Evolutionary conservation across 2,329 filamentous ascomycete genomes (phyloP), one percentile per base, ranked within the genome.

Genomic region (Mariannaea sp.): DNA sequence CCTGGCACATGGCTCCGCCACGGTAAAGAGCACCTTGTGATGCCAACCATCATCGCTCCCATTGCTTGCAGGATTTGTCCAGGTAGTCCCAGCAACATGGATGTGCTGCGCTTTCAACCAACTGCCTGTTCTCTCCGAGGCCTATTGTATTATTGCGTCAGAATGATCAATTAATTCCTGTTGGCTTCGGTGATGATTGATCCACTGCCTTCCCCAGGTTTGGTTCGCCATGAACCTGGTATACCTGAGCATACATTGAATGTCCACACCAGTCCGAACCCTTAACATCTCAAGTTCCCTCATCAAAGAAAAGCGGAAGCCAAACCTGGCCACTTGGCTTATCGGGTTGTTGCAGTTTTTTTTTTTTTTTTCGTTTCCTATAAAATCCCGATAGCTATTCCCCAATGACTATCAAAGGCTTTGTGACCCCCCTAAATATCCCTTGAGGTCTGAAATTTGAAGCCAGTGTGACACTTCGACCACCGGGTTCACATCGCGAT

Each of bases 91-190:
- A 64, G 51, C 52, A 59, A 56, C 53, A 65, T 51, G 62, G 64
- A 56, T 65, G 56, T 55, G 47, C 53, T 57, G 52, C 59, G 57
- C 52, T 65, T 61, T 59, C 57, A 59, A 65, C 64, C 57, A 61
- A n/a, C n/a, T n/a, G 60, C 51, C 41, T 58, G 60, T 60, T 49
- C 41, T 41, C 43, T 52, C 53, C 48, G 53, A 39, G 53, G 53
- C 46, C 48, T 45, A 45, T 50, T 53, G 47, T 57, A 55, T 51
- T 29, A 49, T 59, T 50, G 53, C 54, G 49, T 33, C 29, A 51
- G 26, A 43, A 24, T 24, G 42, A 49, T n/a, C n/a, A n/a, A 38
- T 44, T 19, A 22, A 45, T n/a, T n/a, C n/a, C n/a, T 52, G 61
- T 38, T 26, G 53, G 42, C 47, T 58, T 40, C 55, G 42, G 55